These are phyloP conservation scores for Saccharomyces jurei DNA, from an alignment of 805 yeast species.

Conservation along the genomic window DNA sequence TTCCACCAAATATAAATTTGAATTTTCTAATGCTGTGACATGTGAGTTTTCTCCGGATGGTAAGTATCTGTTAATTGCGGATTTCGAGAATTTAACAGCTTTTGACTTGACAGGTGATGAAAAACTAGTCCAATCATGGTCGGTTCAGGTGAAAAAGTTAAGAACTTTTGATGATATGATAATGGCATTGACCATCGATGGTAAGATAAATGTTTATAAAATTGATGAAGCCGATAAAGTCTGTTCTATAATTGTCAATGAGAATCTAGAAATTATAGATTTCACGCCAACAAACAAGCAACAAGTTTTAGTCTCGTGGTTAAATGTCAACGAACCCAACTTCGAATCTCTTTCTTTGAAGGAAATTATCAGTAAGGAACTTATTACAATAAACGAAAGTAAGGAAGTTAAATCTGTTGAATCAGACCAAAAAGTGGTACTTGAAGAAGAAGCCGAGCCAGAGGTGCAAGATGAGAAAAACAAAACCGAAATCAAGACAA, in stretches of 20 bases:
- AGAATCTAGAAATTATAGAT: slow-evolving; percentile 22
- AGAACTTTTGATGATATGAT: slow-evolving; percentile 14
- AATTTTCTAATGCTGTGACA: slow-evolving; percentile 12
- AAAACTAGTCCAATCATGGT: slow-evolving; percentile 16
- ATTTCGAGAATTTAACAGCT: slow-evolving; percentile 11
- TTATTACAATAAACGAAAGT: slow-evolving; percentile 26
- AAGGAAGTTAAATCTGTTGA: slow-evolving; percentile 3
- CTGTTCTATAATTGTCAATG: slow-evolving; percentile 23
- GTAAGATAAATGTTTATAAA: slow-evolving; percentile 21
- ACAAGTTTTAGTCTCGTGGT: slow-evolving; percentile 30
- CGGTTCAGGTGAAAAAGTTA: slow-evolving; percentile 14
- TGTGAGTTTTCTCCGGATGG: slow-evolving; percentile 15
- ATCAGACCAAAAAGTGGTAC: slow-evolving; percentile 5
- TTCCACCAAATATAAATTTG: slow-evolving; percentile 17
- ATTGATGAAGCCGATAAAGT: slow-evolving; percentile 30
- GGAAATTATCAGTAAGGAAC: slow-evolving; percentile 14
- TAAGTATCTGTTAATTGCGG: slow-evolving; percentile 18
- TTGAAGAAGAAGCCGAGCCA: slow-evolving; percentile 23
- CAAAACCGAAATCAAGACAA: slow-evolving; percentile 21
- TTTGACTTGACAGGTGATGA: slow-evolving; percentile 12
- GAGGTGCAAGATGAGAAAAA: slow-evolving; percentile 29
- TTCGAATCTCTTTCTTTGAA: slow-evolving; percentile 25
- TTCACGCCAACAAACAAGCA: slow-evolving; percentile 11
- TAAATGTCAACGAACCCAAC: slow-evolving; percentile 34
- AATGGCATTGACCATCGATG: slow-evolving; percentile 16